Conservation (phyloP, 768 basidiomycete genomes). For the Podaxis sp. region DNA sequence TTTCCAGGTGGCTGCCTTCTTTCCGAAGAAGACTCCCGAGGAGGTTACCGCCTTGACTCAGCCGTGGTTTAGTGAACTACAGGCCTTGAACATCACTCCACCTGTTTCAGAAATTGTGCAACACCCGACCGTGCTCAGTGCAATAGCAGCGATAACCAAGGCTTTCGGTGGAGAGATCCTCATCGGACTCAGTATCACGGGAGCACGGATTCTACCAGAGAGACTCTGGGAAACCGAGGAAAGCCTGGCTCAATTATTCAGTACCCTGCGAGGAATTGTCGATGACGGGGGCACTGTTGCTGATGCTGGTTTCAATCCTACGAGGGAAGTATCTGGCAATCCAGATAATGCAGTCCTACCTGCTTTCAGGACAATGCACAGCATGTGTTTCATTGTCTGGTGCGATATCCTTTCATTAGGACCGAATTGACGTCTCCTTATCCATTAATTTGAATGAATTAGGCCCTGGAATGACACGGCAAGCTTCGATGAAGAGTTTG, state of each 20-base stretch:
- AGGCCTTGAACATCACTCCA: slow-evolving; percentile 5
- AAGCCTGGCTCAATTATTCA: slow-evolving; percentile 8
- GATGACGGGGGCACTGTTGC: slow-evolving; percentile 16
- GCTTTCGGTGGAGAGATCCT: slow-evolving; percentile 18
- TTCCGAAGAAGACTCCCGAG: slow-evolving; percentile 14
- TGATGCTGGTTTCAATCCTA: slow-evolving; percentile 19
- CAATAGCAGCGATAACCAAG: slow-evolving; percentile 5
- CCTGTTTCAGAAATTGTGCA: slow-evolving; percentile 4
- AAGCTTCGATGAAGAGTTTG: slow-evolving; percentile 15
- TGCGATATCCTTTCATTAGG: not conserved
- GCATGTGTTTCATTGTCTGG: slow-evolving; percentile 14
- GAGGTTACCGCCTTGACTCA: slow-evolving; percentile 2
- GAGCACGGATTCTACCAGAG: slow-evolving; percentile 17
- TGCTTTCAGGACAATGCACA: slow-evolving; percentile 17
- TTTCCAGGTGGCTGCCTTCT: slow-evolving; percentile 17
- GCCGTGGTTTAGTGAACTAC: slow-evolving; percentile 1
- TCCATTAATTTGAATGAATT: not conserved
- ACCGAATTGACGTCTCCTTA: not conserved
- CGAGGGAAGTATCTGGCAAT: slow-evolving; percentile 10
- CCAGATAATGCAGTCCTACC: slow-evolving; percentile 20
- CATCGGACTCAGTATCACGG: slow-evolving; percentile 13
- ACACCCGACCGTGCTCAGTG: slow-evolving; percentile 16
- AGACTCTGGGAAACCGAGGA: slow-evolving; percentile 10
- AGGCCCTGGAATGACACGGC: slow-evolving; percentile 18
- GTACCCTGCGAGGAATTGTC: slow-evolving; percentile 8